Evolutionary conservation across 176 grass and related monocot genomes (phyloP).

Genomic region (Paspalum vaginatum): DNA sequence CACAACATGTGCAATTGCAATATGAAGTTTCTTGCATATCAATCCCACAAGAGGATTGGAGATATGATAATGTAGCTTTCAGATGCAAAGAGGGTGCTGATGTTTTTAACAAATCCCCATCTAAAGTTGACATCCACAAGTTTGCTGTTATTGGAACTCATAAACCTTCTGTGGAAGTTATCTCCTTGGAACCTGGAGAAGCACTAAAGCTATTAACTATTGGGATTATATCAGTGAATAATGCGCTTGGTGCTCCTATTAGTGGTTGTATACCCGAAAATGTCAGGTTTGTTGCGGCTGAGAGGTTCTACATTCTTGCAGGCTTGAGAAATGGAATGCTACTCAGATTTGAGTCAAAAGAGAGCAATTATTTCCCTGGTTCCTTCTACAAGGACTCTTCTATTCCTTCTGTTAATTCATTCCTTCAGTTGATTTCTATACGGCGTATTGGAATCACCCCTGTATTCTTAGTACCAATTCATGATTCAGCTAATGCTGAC

Average conservation of each 20-base stretch:
- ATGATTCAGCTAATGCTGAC: slow-evolving; percentile 76
- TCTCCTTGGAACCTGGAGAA: slow-evolving; percentile 73
- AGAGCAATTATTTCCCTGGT: slow-evolving; percentile 39
- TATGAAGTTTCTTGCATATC: slow-evolving; percentile 96
- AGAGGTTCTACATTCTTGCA: slow-evolving; percentile 77
- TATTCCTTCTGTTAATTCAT: slow-evolving; percentile 46
- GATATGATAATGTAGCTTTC: slow-evolving; percentile 34
- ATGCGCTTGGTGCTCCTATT: slow-evolving; percentile 77
- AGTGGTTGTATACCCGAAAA: slow-evolving; percentile 96
- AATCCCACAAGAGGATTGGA: slow-evolving; percentile 54
- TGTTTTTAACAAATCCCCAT: slow-evolving; percentile 25
- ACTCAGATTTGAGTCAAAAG: slow-evolving; percentile 78
- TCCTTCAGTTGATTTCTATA: slow-evolving; percentile 82
- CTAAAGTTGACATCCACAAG: slow-evolving; percentile 59
- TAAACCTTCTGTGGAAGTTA: slow-evolving; percentile 92
- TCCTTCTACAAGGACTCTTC: slow-evolving; percentile 47
- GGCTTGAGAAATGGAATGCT: slow-evolving; percentile 99
- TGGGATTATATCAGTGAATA: slow-evolving; percentile 77
- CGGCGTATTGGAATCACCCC: slow-evolving; percentile 94
- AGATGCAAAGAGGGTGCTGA: slow-evolving; percentile 39
- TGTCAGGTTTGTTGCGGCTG: slow-evolving; percentile 83
- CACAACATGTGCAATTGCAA: slow-evolving; percentile 66
- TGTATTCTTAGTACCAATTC: slow-evolving; percentile 72
- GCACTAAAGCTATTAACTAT: slow-evolving; percentile 58
- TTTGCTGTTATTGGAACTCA: slow-evolving; percentile 94